Base-by-base conservation (phyloP, 352 stramenopile genomes). In the Pythium aphanidermatum region DNA sequence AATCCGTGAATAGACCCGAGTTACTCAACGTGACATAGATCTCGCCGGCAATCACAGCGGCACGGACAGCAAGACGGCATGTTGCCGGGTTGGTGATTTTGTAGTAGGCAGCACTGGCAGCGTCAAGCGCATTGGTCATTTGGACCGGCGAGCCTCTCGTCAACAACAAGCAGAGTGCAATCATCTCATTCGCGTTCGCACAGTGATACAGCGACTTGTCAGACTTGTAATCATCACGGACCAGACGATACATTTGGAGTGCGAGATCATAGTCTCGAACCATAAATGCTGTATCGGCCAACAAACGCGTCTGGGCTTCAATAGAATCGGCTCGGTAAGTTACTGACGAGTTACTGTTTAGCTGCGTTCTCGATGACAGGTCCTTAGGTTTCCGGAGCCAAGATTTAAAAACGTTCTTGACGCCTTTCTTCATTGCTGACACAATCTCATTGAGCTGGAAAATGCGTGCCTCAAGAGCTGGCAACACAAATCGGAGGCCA, bases 391-490 rank as follows among this genome's bases (percentile, higher is more conserved):
- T 95, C n/a, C 80, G 83, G 31, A 92, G 61, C 83, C 85, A 95
- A 34, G 80, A 96, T 60, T 94, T 94, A 50, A 95, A 86, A 16
- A 95, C 77, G 43, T 96, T 96, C 51, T 95, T 95, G 35, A 96
- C 80, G 25, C 87, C 87, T 39, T 96, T 96, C 33, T 93, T 90
- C 66, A 88, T 89, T 6, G 80, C 85, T 4, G 82, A 93, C 5
- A 96, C 86, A 21, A 84, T 67, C 45, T 93, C 76, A 47, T 96
- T 95, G 3, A 96, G 55, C 46, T 88, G 75, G 17, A 84, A 77
- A 21, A 96, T 80, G 5, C 83, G 85, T 29, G 72, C 50, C 40
- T 96, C 87, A 9, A 96, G 70, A 26, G 74, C 64, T 3, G 81
- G 78, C 14, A 96, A 39, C 34, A 96, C 67, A 36, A 91, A 89